These are phyloP conservation scores for Saposhnikovia divaricata DNA, from an alignment of 129 eudicot genomes.

Conservation along the genomic window DNA sequence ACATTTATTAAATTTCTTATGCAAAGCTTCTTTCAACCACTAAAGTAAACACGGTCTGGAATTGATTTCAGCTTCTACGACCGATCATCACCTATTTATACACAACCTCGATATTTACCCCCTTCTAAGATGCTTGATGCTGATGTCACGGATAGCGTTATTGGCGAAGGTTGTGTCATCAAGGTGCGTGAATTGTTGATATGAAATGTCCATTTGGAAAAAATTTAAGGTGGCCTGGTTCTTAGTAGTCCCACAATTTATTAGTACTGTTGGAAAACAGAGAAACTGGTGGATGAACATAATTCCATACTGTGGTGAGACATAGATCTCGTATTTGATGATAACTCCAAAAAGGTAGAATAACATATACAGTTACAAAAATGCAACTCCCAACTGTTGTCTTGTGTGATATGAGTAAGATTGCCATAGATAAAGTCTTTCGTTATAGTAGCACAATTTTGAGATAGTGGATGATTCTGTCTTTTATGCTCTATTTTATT, in stretches of 20 bases:
- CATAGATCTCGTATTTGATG: background rate
- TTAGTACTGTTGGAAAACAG: background rate
- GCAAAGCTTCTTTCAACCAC: background rate
- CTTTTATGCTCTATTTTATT: background rate
- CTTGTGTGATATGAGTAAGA: background rate
- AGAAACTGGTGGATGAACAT: background rate
- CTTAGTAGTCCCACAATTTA: background rate
- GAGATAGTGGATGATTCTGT: background rate
- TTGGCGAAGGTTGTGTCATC: slow-evolving; percentile 96
- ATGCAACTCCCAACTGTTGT: background rate
- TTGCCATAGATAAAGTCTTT: background rate
- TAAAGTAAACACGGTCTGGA: background rate
- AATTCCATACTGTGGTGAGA: background rate
- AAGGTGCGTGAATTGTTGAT: slow-evolving; percentile 43
- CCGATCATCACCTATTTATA: slow-evolving; percentile 90
- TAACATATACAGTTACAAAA: background rate
- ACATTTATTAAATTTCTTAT: slow-evolving; percentile 5
- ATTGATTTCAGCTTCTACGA: slow-evolving; percentile 72
- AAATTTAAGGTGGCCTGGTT: background rate
- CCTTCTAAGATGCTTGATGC: slow-evolving; percentile 99
- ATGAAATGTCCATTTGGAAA: background rate
- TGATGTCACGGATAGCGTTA: slow-evolving; percentile 91
- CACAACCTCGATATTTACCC: slow-evolving; percentile 94
- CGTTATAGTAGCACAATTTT: background rate
- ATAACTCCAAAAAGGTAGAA: background rate